phyloP scores from a whole-genome alignment of 139 green algal species.

The Chlorella sp. region DNA sequence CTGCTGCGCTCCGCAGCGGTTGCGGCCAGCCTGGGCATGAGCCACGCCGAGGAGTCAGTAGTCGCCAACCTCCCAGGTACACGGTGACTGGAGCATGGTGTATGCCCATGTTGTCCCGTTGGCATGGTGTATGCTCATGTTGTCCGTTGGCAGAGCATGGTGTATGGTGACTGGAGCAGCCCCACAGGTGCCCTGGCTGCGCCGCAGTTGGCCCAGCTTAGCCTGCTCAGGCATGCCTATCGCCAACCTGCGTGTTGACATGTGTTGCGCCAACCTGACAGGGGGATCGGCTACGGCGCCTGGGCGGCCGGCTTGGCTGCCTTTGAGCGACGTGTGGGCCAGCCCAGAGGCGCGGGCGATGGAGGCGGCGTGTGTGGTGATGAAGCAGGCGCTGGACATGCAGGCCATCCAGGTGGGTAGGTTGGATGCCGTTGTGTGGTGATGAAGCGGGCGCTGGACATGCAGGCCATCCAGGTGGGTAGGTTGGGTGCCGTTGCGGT shows the following conservation, averaged over 20 bases:
- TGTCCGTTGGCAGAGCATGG: background rate
- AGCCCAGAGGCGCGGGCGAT: conserved; percentile 16
- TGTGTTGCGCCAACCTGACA: background rate
- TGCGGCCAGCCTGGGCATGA: no score
- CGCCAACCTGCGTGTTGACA: background rate
- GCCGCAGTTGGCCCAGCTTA: background rate
- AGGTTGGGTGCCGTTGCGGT: no score
- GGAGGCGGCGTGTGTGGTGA: conserved; percentile 10
- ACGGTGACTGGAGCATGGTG: no score
- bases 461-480: conserved; percentile 34
- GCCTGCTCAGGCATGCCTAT: background rate
- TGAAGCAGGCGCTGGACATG: conserved; percentile 27
- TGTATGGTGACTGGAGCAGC: background rate
- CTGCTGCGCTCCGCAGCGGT: no score
- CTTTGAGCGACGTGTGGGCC: background rate
- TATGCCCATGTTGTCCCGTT: no score
- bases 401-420: conserved; percentile 33
- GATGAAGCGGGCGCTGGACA: conserved; percentile 21
- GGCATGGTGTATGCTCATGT: background rate
- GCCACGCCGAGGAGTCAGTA: no score
- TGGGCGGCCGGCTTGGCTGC: conserved; percentile 20
- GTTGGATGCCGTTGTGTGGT: no score
- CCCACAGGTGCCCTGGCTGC: background rate
- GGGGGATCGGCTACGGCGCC: background rate
- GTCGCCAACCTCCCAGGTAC: no score